phyloP scores from a whole-genome alignment of 345 rosid genomes.

The Durio zibethinus region DNA sequence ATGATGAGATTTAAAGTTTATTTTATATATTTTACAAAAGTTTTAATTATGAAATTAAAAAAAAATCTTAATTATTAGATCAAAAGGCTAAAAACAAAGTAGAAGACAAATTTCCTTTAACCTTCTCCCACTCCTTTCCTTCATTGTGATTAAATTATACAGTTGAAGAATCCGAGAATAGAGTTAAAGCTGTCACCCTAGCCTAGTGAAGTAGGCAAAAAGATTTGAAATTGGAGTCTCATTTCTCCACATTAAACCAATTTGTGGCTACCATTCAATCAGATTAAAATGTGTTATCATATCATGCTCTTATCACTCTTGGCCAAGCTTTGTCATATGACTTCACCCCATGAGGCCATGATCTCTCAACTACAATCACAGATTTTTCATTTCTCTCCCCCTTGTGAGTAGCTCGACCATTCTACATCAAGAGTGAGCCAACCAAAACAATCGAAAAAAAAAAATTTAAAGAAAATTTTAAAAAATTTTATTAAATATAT shows the following conservation, averaged over 20 bases:
- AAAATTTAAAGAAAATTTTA: neutral
- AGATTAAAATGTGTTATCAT: neutral
- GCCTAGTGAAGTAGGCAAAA: neutral
- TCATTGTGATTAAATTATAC: too few species aligned
- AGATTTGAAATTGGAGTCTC: neutral
- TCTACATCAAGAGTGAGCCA: neutral
- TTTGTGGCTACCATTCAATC: neutral
- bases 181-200: neutral
- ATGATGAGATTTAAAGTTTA: too few species aligned
- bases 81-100: too few species aligned
- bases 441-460: neutral
- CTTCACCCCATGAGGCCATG: neutral
- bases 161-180: neutral
- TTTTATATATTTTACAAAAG: too few species aligned
- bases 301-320: neutral
- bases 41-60: too few species aligned
- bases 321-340: neutral
- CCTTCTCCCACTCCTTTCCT: too few species aligned
- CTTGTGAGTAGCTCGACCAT: neutral
- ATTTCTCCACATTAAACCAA: neutral
- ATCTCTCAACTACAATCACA: neutral
- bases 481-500: too few species aligned
- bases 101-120: too few species aligned
- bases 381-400: neutral
- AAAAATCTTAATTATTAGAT: too few species aligned